These are phyloP conservation scores for Ceratobasidium sp. DNA, from an alignment of 1,284 basidiomycete genomes.

Conservation along the genomic window DNA sequence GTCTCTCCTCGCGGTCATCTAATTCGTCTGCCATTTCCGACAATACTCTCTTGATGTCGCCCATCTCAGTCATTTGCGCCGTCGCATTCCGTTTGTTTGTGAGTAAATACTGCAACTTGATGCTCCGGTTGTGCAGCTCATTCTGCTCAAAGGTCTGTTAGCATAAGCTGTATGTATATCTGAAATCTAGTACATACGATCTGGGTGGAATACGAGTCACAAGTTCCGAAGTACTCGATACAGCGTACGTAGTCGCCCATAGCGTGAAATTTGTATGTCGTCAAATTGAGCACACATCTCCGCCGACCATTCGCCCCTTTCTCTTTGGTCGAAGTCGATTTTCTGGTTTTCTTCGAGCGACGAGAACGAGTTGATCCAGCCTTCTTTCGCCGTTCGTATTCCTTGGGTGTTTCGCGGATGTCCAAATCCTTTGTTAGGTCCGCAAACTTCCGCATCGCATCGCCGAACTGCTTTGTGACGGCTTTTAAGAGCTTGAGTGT, in stretches of 20 bases:
- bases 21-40: conserved; percentile 52
- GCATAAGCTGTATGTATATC: too few relatives aligned
- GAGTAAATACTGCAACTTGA: conserved; percentile 35
- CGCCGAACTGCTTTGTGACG: conserved; percentile 52
- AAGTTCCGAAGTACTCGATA: conserved; percentile 56
- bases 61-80: background rate
- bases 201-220: conserved; percentile 59
- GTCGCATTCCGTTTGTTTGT: background rate
- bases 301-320: too few relatives aligned
- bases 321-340: background rate
- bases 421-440: conserved; percentile 49
- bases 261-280: conserved; percentile 58
- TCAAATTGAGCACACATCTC: conserved; percentile 57
- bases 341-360: background rate
- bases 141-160: too few relatives aligned
- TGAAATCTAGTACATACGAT: too few relatives aligned
- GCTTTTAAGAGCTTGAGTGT: conserved; percentile 53
- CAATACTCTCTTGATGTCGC: background rate
- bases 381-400: conserved; percentile 44
- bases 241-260: conserved; percentile 59
- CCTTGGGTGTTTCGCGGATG: conserved; percentile 54
- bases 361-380: too few relatives aligned
- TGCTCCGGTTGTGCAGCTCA: conserved; percentile 49
- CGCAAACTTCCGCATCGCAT: conserved; percentile 50
- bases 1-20: conserved; percentile 24